Evolutionary conservation across 2,329 filamentous ascomycete genomes (phyloP), one percentile per base, ranked within the genome.

Genomic region (Fusarium sp.): DNA sequence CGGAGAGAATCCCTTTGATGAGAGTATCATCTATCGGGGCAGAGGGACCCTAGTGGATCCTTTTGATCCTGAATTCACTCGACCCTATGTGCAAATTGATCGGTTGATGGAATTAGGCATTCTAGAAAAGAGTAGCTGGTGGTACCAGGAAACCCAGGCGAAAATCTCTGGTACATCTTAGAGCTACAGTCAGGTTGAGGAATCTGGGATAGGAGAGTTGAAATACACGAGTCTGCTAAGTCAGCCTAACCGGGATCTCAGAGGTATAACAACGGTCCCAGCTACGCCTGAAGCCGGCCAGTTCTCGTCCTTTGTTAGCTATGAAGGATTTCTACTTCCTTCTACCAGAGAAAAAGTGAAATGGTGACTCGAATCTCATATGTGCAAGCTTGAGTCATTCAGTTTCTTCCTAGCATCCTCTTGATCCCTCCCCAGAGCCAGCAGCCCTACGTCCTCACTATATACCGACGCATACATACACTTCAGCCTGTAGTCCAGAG

Each of bases 11-110:
- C 68, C 71, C 27, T 29, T 29, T 29, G 27, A 5, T 6, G 24
- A 2, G 27, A 29, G 2, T 29, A 29, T 2, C 27, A 9, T 29
- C 27, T 29, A 9, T 29, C 27, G 27, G 27, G 68, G 68, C 24
- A 54, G 5, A 22, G 68, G 68, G 22, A 71, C 33, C 6, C 18
- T n/a, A 0, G 31, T 65, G 57, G 20, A 71, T 35, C 33, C 33
- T 27, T 68, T 71, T 68, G 68, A 71, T 54, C 35, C 65, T 24
- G 20, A 65, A 20, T 65, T 9, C 61, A 60, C 59, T 31, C 66
- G 66, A 18, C 66, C 66, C 3, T 22, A 65, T 43, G 66, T 14
- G 6, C 1, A 16, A 22, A 4, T 35, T 24, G 5, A 1, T 37
- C 20, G 1, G 48, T 29, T 69, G 62, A 29, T 33, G 6, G 61